phyloP scores from a whole-genome alignment of 257 asterid species.

The Capsicum rhomboideum region DNA sequence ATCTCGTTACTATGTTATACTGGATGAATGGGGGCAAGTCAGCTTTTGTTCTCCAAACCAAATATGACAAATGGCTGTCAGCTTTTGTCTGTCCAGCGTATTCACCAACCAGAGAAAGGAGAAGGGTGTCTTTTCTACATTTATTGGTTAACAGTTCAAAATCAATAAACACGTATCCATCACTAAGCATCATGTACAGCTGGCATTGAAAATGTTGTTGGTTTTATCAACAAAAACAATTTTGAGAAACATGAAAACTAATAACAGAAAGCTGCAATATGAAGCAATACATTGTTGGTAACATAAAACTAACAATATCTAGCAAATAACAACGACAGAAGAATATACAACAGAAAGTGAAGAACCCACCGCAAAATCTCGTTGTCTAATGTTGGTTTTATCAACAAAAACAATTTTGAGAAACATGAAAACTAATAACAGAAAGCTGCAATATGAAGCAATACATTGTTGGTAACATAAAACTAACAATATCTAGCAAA shows the following conservation, averaged over 20 bases:
- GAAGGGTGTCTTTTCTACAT: neutral
- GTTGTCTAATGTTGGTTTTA: slow-evolving; percentile 70
- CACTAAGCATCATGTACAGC: neutral
- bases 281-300: neutral
- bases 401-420: neutral
- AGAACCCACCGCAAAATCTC: slow-evolving; percentile 68
- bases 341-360: neutral
- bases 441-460: neutral
- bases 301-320: neutral
- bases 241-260: neutral
- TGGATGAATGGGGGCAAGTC: neutral
- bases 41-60: neutral
- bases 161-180: neutral
- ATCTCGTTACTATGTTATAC: neutral
- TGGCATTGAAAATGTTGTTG: neutral
- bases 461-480: neutral
- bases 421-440: neutral
- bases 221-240: neutral
- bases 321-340: neutral
- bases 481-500: neutral
- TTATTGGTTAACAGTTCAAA: neutral
- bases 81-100: neutral
- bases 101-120: neutral
- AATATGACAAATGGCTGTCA: neutral
- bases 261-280: neutral